Evolutionary conservation across 2,329 filamentous ascomycete species (phyloP).

Genomic region (Ophiocordyceps camponoti-saundersi): DNA sequence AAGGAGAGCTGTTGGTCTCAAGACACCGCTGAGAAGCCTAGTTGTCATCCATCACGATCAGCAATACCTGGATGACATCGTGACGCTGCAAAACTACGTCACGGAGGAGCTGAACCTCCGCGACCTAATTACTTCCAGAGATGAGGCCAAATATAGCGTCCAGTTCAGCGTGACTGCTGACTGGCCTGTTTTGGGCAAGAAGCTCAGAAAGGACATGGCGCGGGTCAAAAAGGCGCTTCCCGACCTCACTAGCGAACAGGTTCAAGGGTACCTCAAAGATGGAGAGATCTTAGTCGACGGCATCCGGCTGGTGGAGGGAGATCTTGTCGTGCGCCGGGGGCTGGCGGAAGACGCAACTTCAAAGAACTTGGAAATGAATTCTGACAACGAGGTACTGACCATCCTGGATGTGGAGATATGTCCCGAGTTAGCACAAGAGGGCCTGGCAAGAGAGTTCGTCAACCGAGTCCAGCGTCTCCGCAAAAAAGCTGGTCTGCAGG

Average conservation of each 20-base stretch:
- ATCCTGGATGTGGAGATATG: constrained; percentile 75
- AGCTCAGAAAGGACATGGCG: constrained; percentile 86
- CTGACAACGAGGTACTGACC: constrained; percentile 76
- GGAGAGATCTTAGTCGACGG: constrained; percentile 71
- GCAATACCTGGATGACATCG: constrained; percentile 73
- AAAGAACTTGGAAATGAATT: constrained; percentile 69
- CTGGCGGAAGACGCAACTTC: constrained; percentile 56
- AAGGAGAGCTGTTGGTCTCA: constrained; percentile 66
- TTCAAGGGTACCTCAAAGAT: constrained; percentile 58
- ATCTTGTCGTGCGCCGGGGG: constrained; percentile 62
- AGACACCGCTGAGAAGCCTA: constrained; percentile 78
- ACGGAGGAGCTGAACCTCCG: constrained; percentile 82
- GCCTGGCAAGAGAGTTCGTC: constrained; percentile 80
- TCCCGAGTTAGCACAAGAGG: constrained; percentile 74
- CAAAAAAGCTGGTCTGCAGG: constrained; percentile 81
- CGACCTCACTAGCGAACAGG: constrained; percentile 58
- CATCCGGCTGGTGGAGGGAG: constrained; percentile 65
- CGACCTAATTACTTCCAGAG: constrained; percentile 66
- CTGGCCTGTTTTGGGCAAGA: constrained; percentile 90
- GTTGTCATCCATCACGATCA: constrained; percentile 75
- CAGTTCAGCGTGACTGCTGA: constrained; percentile 82
- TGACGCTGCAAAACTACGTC: constrained; percentile 75
- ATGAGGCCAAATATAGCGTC: constrained; percentile 84
- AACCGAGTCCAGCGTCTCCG: constrained; percentile 81
- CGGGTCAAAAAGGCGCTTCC: constrained; percentile 87